Base-by-base conservation (phyloP, 257 asterid species). In the Solanum medicagineum region DNA sequence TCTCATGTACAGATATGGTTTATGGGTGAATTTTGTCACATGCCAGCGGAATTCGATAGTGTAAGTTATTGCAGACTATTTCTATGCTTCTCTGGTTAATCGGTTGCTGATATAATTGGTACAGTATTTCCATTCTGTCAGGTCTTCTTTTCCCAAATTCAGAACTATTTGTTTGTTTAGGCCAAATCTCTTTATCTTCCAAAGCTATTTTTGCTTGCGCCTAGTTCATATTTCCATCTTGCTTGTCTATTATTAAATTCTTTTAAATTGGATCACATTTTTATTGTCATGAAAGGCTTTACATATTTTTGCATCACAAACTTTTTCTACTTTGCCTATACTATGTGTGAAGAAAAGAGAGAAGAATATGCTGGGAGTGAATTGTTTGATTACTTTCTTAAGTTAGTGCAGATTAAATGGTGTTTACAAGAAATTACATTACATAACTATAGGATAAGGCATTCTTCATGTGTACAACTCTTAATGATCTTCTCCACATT, bases 1-100 rank as follows among this genome's bases (percentile, higher is more conserved):
- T 88, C 89, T 86, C 59, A 89, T 88, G 88, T 80, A 70, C 92
- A 93, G 97, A 91, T 92, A 79, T 93, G 97, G 97, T 91, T 93
- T 89, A 92, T 91, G 95, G 95, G 97, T 63, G 95, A 93, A 90
- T 91, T 91, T 84, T 91, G 92, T 88, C 95, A 92, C 90, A 90
- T 92, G 87, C 91, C 94, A 87, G 81, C 93, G 11, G 97, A 92
- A 84, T 88, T 93, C 45, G 97, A 91, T 86, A 90, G 87, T 89
- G 97, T 93, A 91, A 92, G 97, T 89, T 81, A 86, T 85, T 42
- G 85, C 82, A 22, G 13, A 75, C 47, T 66, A 24, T 26, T 49
- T 77, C 14, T 51, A 77, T 51, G 63, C 83, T 77, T 77, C 17
- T 77, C 63, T 26, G 63, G 47, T 77, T 26, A 51, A 51, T 77